These are phyloP conservation scores for Vigna mungo DNA, from an alignment of 306 rosid genomes.

Conservation along the genomic window DNA sequence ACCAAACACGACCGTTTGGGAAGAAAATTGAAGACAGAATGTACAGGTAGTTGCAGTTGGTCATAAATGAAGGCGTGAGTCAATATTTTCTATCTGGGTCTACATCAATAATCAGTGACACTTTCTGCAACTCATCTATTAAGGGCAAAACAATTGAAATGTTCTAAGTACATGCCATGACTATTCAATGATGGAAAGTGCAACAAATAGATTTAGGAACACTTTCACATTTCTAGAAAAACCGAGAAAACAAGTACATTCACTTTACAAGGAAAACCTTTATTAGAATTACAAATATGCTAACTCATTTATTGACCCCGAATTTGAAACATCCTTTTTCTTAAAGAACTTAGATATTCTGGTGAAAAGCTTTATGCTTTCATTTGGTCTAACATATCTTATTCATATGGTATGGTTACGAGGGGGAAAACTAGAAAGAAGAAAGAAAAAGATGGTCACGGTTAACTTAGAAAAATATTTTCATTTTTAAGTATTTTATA, in stretches of 20 bases:
- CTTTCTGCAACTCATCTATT: slow-evolving; percentile 24
- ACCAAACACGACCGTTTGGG: neutral
- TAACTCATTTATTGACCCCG: slow-evolving; percentile 41
- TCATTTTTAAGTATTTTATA: neutral
- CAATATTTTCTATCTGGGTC: slow-evolving; percentile 33
- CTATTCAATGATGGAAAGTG: neutral
- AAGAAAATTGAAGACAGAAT: too few species aligned
- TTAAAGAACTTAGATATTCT: too few species aligned
- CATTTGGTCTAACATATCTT: neutral
- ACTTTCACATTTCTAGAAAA: neutral
- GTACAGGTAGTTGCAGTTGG: neutral
- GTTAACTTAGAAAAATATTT: neutral
- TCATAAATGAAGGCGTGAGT: slow-evolving; percentile 26
- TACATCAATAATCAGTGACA: slow-evolving; percentile 9
- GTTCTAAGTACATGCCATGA: neutral
- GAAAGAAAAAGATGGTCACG: neutral
- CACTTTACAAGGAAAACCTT: slow-evolving; percentile 31
- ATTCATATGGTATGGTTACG: neutral
- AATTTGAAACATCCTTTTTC: slow-evolving; percentile 25
- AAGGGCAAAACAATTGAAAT: neutral
- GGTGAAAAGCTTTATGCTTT: neutral
- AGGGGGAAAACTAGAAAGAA: neutral
- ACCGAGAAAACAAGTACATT: neutral
- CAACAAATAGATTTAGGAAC: neutral
- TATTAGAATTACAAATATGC: slow-evolving; percentile 37